Percentiles rank a stretch among this genome's conserved stretches.
Conservation (phyloP, 78 protist genomes). For the Carpediemonas membranifera region DNA sequence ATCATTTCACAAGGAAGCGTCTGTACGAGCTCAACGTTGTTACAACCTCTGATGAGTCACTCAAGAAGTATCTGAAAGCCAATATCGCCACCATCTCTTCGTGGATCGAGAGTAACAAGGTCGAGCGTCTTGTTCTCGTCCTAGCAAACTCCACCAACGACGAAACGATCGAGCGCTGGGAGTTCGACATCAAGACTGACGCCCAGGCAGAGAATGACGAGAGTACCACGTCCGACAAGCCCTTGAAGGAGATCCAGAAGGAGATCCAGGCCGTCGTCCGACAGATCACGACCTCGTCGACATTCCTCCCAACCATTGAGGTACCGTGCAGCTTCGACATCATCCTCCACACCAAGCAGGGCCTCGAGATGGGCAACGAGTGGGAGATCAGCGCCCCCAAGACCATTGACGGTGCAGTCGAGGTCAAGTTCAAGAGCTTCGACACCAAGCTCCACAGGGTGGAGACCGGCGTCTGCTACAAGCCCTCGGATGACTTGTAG, state of each 20-base stretch:
- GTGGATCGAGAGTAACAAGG: constrained; percentile 70
- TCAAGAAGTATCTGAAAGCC: constrained; percentile 59
- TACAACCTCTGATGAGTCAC: constrained; percentile 67
- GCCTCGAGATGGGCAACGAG: too few species aligned
- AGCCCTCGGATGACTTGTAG: too few species aligned
- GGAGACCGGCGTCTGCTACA: too few species aligned
- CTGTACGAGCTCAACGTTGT: constrained; percentile 76
- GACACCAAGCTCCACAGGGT: too few species aligned
- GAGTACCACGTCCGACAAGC: constrained; percentile 19
- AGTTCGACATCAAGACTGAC: constrained; percentile 77
- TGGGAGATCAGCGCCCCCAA: too few species aligned
- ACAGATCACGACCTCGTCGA: constrained; percentile 86
- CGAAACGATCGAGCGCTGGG: constrained; percentile 83
- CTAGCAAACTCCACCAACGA: constrained; percentile 36
- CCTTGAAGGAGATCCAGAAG: constrained; percentile 60
- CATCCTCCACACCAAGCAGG: constrained; percentile 76
- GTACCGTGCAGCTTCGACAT: constrained; percentile 80
- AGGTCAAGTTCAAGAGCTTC: too few species aligned
- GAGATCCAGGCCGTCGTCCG: constrained; percentile 86
- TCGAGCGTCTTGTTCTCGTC: constrained; percentile 85
- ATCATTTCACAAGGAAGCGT: constrained; percentile 57
- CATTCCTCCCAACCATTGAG: constrained; percentile 81
- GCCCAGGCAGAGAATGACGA: not conserved
- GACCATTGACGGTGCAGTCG: too few species aligned
- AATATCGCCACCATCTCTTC: constrained; percentile 59